phyloP scores from a whole-genome alignment of 768 basidiomycete species.

The Lactarius vividus region DNA sequence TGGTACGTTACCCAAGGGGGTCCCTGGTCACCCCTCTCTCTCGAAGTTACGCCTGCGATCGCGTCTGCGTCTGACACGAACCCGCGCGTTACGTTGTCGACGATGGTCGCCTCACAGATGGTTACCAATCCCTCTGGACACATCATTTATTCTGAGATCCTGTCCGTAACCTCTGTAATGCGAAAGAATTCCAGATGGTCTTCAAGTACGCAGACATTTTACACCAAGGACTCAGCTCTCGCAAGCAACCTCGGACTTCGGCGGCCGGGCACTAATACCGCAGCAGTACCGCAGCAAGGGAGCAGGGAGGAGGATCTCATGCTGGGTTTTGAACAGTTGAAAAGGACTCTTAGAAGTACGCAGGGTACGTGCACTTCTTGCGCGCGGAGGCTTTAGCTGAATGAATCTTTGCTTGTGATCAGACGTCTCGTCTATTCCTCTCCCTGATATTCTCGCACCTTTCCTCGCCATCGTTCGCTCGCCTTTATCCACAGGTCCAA shows the following conservation, averaged over 20 bases:
- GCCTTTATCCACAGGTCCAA: slow-evolving; percentile 92
- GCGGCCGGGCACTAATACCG: slow-evolving; percentile 48
- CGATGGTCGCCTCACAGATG: slow-evolving; percentile 12
- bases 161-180: slow-evolving; percentile 91
- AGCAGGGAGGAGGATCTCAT: slow-evolving; percentile 83
- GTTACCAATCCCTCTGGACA: slow-evolving; percentile 53
- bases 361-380: slow-evolving; percentile 46
- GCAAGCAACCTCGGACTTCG: slow-evolving; percentile 75
- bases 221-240: slow-evolving; percentile 59
- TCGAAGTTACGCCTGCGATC: background rate
- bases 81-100: background rate
- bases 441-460: slow-evolving; percentile 69
- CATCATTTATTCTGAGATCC: slow-evolving; percentile 86
- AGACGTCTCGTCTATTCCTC: slow-evolving; percentile 61
- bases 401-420: slow-evolving; percentile 7
- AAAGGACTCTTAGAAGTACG: slow-evolving; percentile 65
- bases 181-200: slow-evolving; percentile 98
- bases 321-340: slow-evolving; percentile 84
- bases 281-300: slow-evolving; percentile 46
- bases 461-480: slow-evolving; percentile 94
- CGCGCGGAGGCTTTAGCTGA: background rate
- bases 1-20: background rate
- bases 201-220: slow-evolving; percentile 60
- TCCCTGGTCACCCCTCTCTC: slow-evolving; percentile 5
- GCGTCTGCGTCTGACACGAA: slow-evolving; percentile 13